phyloP scores from a whole-genome alignment of 2,329 filamentous ascomycete species.

The Epichloe gansuensis region DNA sequence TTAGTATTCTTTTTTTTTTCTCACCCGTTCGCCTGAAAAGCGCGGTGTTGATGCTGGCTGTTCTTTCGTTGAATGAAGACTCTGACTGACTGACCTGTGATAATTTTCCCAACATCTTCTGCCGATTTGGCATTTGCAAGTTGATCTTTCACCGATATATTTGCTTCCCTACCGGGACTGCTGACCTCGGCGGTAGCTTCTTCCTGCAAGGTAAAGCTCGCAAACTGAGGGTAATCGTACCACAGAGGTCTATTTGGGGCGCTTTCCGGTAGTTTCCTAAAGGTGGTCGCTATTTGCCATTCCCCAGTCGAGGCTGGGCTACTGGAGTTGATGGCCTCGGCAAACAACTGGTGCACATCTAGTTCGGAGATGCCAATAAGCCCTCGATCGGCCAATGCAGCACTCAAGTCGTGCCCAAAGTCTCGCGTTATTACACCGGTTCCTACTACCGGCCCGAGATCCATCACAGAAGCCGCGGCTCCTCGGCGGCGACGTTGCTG shows the following conservation, averaged over 20 bases:
- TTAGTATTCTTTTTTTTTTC: background rate
- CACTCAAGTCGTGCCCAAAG: background rate
- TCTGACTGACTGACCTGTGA: background rate
- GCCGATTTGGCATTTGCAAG: background rate
- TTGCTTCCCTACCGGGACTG: background rate
- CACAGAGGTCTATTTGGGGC: background rate
- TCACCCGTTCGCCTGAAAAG: no score
- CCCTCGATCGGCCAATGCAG: background rate
- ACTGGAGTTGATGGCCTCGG: slow-evolving; percentile 13
- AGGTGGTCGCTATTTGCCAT: background rate
- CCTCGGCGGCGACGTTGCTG: slow-evolving; percentile 23
- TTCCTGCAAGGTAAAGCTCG: background rate
- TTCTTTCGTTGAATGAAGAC: background rate
- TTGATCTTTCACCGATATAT: background rate
- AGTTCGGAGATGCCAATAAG: slow-evolving; percentile 14
- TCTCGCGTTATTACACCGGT: slow-evolving; percentile 16
- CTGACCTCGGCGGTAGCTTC: background rate
- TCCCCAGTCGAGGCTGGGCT: background rate
- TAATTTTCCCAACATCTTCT: background rate
- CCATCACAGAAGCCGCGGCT: slow-evolving; percentile 23
- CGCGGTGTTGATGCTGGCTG: background rate
- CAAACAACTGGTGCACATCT: slow-evolving; percentile 19
- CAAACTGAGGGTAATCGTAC: background rate
- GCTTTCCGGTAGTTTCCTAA: background rate
- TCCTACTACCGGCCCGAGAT: slow-evolving; percentile 25